Conservation (phyloP, 805 yeast species). For the Metschnikowia picachoensis region DNA sequence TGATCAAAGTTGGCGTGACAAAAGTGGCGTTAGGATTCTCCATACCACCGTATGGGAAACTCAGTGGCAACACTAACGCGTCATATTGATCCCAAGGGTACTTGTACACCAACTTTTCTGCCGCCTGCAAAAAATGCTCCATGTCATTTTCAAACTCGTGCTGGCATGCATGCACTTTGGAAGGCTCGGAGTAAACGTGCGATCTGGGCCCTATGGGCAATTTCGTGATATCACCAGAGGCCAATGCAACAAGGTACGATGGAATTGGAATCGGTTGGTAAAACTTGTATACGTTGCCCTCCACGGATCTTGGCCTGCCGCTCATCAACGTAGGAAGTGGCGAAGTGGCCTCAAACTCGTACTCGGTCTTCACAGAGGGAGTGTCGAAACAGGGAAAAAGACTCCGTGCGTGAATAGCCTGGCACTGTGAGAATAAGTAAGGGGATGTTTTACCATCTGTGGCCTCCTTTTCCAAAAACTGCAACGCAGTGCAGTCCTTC, state of each 20-base stretch:
- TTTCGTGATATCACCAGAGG: slow-evolving; percentile 70
- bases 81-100: slow-evolving; percentile 87
- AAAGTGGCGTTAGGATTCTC: slow-evolving; percentile 90
- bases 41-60: slow-evolving; percentile 90
- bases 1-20: slow-evolving; percentile 82
- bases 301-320: slow-evolving; percentile 44
- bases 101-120: slow-evolving; percentile 69
- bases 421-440: slow-evolving; percentile 82
- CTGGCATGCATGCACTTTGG: slow-evolving; percentile 60
- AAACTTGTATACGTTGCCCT: slow-evolving; percentile 42
- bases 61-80: slow-evolving; percentile 72
- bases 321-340: slow-evolving; percentile 69
- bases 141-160: slow-evolving; percentile 79
- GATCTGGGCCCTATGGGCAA: slow-evolving; percentile 84
- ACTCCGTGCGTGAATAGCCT: slow-evolving; percentile 86
- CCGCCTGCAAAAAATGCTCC: slow-evolving; percentile 73
- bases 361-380: slow-evolving; percentile 74
- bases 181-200: slow-evolving; percentile 74
- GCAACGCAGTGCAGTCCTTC: slow-evolving; percentile 73
- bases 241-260: slow-evolving; percentile 76
- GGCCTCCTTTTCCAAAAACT: slow-evolving; percentile 72
- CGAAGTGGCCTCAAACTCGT: slow-evolving; percentile 54
- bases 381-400: slow-evolving; percentile 90
- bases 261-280: slow-evolving; percentile 83
- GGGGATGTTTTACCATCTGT: slow-evolving; percentile 70